phyloP scores from a whole-genome alignment of 2,329 filamentous ascomycete genomes.

The Scytalidium lignicola region DNA sequence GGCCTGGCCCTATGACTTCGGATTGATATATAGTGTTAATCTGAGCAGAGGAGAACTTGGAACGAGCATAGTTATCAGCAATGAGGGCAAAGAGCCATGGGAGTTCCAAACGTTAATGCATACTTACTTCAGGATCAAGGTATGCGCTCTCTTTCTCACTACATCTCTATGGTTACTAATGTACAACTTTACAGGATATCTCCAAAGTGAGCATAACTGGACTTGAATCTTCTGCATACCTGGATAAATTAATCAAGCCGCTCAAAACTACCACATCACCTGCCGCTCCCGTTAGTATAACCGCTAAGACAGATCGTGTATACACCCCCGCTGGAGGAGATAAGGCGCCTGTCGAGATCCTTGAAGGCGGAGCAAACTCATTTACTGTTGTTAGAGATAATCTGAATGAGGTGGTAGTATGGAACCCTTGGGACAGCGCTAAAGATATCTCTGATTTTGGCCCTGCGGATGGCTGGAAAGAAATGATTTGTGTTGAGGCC shows the following conservation, averaged over 20 bases:
- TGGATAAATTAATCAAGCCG: slow-evolving; percentile 70
- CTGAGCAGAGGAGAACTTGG: slow-evolving; percentile 68
- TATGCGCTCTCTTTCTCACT: slow-evolving; percentile 38
- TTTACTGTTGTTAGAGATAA: slow-evolving; percentile 80
- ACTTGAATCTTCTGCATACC: slow-evolving; percentile 69
- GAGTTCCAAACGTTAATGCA: slow-evolving; percentile 91
- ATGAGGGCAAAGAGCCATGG: slow-evolving; percentile 76
- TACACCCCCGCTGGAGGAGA: slow-evolving; percentile 69
- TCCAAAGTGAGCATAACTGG: slow-evolving; percentile 66
- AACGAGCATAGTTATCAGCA: slow-evolving; percentile 82
- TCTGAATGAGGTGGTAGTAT: slow-evolving; percentile 83
- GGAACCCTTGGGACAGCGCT: slow-evolving; percentile 92
- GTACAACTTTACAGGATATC: slow-evolving; percentile 63
- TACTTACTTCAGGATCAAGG: slow-evolving; percentile 79
- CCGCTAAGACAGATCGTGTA: slow-evolving; percentile 79
- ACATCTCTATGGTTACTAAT: slow-evolving; percentile 6
- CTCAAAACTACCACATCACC: slow-evolving; percentile 56
- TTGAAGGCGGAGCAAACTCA: slow-evolving; percentile 55
- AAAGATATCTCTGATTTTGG: slow-evolving; percentile 79
- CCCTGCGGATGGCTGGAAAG: slow-evolving; percentile 83
- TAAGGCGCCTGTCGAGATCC: slow-evolving; percentile 51
- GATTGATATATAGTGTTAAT: slow-evolving; percentile 88
- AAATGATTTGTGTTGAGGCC: slow-evolving; percentile 93
- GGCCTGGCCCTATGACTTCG: slow-evolving; percentile 83
- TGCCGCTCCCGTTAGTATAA: slow-evolving; percentile 57